Base-by-base conservation (phyloP, 2,329 filamentous ascomycete genomes). In the Cadophora malorum region DNA sequence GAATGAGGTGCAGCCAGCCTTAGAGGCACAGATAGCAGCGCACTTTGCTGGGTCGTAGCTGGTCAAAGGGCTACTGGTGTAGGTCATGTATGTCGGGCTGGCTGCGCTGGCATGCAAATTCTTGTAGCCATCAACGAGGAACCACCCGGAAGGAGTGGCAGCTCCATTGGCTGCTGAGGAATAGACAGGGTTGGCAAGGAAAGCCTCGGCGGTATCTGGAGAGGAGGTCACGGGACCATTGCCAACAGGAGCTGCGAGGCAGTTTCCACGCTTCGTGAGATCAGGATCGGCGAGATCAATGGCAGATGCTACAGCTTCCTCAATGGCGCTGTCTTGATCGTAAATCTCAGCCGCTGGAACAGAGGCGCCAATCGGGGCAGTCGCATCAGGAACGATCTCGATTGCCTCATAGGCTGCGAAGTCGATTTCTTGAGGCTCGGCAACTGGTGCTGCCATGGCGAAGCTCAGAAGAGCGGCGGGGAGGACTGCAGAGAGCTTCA, bases 151-250 rank as follows among this genome's bases (percentile, higher is more conserved):
- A 1, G 79, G 79, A 3, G 74, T 72, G 0, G 66, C 33, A 8
- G 78, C 78, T 53, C 53, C 64, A 8, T 16, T 66, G 0, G 79
- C 75, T 6, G 68, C 64, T 1, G 31, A 45, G 10, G 71, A 63
- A 35, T 79, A 75, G 10, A 64, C 66, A 4, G 63, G 2, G 55
- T 72, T 70, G 12, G 63, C 67, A 9, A 76, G 63, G 70, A 81
- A 81, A 7, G 71, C 75, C 35, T 60, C 68, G 21, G 70, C 71
- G 5, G 77, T 79, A 66, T 81, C 80, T 6, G 78, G 77, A 35
- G 59, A 47, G 6, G 76, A 45, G 19, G 41, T 72, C 3, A 71
- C 64, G 25, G 78, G 78, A n/a, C 77, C 78, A n/a, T 71, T 66
- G 2, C 79, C 79, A 9, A 52, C 52, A 6, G 74, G 68, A 50